phyloP scores from a whole-genome alignment of 805 yeast species.

The Zygosaccharomyces lentus region DNA sequence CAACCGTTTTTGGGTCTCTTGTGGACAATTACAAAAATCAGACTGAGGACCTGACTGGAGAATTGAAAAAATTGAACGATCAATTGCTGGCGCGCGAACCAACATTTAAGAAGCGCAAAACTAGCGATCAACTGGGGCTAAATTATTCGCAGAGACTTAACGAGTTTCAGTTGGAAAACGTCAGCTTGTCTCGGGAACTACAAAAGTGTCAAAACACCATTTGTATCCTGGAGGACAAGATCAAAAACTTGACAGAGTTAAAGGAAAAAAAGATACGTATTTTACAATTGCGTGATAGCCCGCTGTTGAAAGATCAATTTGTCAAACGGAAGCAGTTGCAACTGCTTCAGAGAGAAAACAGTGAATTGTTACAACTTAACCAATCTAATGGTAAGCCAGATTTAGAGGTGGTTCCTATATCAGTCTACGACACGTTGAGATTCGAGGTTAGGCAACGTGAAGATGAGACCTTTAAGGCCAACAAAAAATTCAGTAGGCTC shows the following conservation, averaged over 20 bases:
- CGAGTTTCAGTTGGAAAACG: conserved; percentile 41
- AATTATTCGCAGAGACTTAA: conserved; percentile 33
- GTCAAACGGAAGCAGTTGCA: conserved; percentile 51
- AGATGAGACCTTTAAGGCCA: conserved; percentile 43
- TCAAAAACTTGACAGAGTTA: conserved; percentile 34
- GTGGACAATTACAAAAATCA: conserved; percentile 55
- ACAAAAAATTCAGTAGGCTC: conserved; percentile 49
- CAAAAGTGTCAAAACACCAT: conserved; percentile 38
- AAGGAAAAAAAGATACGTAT: conserved; percentile 45
- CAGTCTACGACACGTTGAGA: conserved; percentile 59
- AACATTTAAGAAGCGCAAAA: conserved; percentile 29
- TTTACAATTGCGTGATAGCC: conserved; percentile 62
- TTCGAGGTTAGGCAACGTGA: conserved; percentile 49
- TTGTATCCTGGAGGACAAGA: conserved; percentile 37
- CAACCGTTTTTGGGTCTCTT: conserved; percentile 32
- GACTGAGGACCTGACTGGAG: conserved; percentile 42
- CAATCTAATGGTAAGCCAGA: conserved; percentile 15
- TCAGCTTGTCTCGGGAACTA: conserved; percentile 37
- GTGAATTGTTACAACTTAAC: conserved; percentile 41
- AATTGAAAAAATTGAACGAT: conserved; percentile 34
- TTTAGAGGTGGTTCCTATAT: conserved; percentile 47
- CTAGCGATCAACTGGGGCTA: conserved; percentile 24
- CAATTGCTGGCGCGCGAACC: conserved; percentile 20
- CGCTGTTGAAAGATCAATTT: conserved; percentile 57
- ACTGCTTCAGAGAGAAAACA: conserved; percentile 54